Evolutionary conservation across 768 basidiomycete species (phyloP).

Genomic region (Pleurotus platypus): DNA sequence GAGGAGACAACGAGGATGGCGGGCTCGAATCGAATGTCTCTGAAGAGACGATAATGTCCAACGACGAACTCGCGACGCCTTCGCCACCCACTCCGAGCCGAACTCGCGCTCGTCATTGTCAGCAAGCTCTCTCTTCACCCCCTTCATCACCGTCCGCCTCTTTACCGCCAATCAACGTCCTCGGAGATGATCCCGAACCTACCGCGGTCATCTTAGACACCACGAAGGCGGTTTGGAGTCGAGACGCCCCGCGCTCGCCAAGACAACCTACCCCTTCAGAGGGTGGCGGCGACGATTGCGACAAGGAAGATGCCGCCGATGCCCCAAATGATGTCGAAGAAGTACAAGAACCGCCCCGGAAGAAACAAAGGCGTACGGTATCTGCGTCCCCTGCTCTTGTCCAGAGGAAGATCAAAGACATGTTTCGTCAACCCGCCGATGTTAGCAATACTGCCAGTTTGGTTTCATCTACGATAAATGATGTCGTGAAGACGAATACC

Average conservation of each 20-base stretch:
- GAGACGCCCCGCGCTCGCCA: not conserved
- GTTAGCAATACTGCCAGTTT: not conserved
- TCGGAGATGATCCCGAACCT: slow-evolving; percentile 8
- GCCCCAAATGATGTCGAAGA: slow-evolving; percentile 10
- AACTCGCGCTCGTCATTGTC: too few species aligned
- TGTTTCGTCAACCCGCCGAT: not conserved
- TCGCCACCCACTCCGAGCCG: too few species aligned
- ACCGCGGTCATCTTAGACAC: slow-evolving; percentile 45
- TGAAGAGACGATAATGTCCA: too few species aligned
- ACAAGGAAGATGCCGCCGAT: slow-evolving; percentile 9
- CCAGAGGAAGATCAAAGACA: slow-evolving; percentile 4
- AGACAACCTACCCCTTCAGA: too few species aligned
- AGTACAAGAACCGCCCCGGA: slow-evolving; percentile 25
- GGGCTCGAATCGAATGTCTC: too few species aligned
- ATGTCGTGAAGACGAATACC: too few species aligned
- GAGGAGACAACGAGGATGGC: too few species aligned
- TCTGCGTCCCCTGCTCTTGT: not conserved
- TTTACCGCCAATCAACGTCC: slow-evolving; percentile 2
- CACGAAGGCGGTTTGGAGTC: slow-evolving; percentile 41
- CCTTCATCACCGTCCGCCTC: not conserved
- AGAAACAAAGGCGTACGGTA: slow-evolving; percentile 26
- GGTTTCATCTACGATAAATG: too few species aligned
- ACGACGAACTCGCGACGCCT: too few species aligned
- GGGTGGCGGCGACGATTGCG: slow-evolving; percentile 3
- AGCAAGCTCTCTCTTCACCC: too few species aligned